A percentile compares a stretch with the other conserved stretches of the same genome.
These are phyloP conservation scores for Brettanomyces bruxellensis DNA, from an alignment of 805 yeast species.

Conservation along the genomic window DNA sequence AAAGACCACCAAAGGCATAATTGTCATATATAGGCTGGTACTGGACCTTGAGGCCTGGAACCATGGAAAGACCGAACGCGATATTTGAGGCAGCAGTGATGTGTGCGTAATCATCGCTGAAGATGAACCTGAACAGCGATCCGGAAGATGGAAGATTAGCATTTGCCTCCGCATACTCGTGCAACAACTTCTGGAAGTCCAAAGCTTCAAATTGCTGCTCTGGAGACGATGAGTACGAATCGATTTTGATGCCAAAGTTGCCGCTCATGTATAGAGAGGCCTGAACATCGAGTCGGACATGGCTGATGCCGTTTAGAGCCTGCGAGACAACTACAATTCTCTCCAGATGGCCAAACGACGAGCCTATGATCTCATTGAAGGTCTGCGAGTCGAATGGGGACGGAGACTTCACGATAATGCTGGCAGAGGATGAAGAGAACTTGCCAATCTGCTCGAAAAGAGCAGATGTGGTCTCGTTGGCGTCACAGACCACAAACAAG, in stretches of 20 bases:
- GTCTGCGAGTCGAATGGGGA: slow-evolving; percentile 63
- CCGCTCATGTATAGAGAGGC: slow-evolving; percentile 54
- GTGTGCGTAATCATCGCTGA: slow-evolving; percentile 52
- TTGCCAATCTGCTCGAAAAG: slow-evolving; percentile 35
- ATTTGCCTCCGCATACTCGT: slow-evolving; percentile 5
- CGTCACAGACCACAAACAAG: slow-evolving; percentile 77
- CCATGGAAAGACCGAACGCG: slow-evolving; percentile 62
- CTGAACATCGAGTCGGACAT: slow-evolving; percentile 62
- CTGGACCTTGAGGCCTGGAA: slow-evolving; percentile 40
- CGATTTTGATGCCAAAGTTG: slow-evolving; percentile 33
- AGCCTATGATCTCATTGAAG: slow-evolving; percentile 53
- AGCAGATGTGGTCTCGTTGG: slow-evolving; percentile 47
- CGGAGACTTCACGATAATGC: slow-evolving; percentile 68
- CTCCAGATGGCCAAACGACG: slow-evolving; percentile 32
- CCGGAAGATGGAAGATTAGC: slow-evolving; percentile 27
- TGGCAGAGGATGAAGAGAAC: slow-evolving; percentile 32
- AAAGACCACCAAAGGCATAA: slow-evolving; percentile 60
- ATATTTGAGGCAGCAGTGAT: slow-evolving; percentile 51
- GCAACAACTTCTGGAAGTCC: slow-evolving; percentile 24
- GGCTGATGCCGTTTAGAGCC: slow-evolving; percentile 21
- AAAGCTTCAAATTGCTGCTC: slow-evolving; percentile 16
- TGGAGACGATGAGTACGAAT: slow-evolving; percentile 38
- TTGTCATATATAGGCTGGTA: slow-evolving; percentile 68
- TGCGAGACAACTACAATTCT: slow-evolving; percentile 61
- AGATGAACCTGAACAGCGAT: slow-evolving; percentile 51